phyloP scores from a whole-genome alignment of 176 grass and related monocot species.

The Stipa capillata region DNA sequence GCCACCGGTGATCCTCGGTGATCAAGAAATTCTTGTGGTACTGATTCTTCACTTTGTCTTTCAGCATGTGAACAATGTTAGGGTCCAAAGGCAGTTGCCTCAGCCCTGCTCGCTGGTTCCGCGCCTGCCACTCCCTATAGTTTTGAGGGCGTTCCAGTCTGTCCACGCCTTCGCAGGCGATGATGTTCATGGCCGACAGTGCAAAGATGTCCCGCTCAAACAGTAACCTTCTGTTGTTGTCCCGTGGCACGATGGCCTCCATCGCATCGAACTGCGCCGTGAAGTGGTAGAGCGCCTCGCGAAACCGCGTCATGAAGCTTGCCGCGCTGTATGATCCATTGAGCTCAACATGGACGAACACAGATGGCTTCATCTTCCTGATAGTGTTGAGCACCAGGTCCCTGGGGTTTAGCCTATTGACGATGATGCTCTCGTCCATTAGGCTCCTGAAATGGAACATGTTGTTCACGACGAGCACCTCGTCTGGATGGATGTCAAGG shows the following conservation, averaged over 20 bases:
- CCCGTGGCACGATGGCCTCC: constrained; percentile 22
- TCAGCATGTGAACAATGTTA: constrained; percentile 1
- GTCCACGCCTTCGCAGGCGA: constrained; percentile 45
- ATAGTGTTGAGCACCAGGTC: constrained; percentile 34
- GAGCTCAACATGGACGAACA: constrained; percentile 25
- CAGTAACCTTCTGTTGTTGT: constrained; percentile 12
- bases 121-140: constrained; percentile 46
- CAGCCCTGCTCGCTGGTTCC: constrained; percentile 31
- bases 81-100: constrained; percentile 35
- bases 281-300: constrained; percentile 32
- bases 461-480: constrained; percentile 39
- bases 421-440: constrained; percentile 38
- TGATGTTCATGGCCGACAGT: constrained; percentile 24
- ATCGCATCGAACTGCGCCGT: constrained; percentile 34
- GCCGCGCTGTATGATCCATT: constrained; percentile 30
- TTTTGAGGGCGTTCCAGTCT: constrained; percentile 33
- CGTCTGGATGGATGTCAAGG: constrained; percentile 23
- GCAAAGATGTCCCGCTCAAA: constrained; percentile 34
- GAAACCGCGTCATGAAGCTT: constrained; percentile 42
- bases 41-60: constrained; percentile 16
- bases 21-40: constrained; percentile 48
- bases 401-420: constrained; percentile 32
- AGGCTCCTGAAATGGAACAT: constrained; percentile 20
- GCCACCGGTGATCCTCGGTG: constrained; percentile 33
- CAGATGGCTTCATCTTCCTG: constrained; percentile 20